Evolutionary conservation across 2,329 filamentous ascomycete genomes (phyloP), one percentile per base, ranked within the genome.

Genomic region (Lachnellula willkommii): DNA sequence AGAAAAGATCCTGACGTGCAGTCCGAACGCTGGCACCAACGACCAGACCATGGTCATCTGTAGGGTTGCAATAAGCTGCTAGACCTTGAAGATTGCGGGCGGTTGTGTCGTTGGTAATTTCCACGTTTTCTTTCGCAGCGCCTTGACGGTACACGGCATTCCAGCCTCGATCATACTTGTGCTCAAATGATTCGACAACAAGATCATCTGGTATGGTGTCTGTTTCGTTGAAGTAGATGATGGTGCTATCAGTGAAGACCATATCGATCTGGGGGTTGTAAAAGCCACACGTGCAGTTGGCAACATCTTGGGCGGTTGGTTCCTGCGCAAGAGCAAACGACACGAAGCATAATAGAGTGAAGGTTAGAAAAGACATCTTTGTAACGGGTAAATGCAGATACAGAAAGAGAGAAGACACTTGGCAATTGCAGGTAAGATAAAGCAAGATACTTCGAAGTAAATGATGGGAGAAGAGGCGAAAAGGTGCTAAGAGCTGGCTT

Each of bases 211-310:
- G 69, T 12, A 73, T 54, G 15, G 52, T 65, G 7, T 61, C 61
- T 2, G 75, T 75, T 57, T 79, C 77, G 60, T 79, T 79, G 70
- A 79, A 79, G 65, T 78, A 79, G 4, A 75, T 67, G 48, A 79
- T 75, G 26, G 76, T 70, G 7, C 73, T 73, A 46, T 79, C 76
- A 0, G 76, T 79, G 59, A 73, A 78, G 11, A 76, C 59, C 17
- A 70, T 61, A 8, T 69, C 62, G 2, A 71, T 72, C 7, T 62
- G 56, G 1, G 63, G 56, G 58, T 79, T 75, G 55, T 72, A 71
- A 56, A 74, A 79, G 12, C 77, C 77, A 60, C 77, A 79, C 26
- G 70, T 68, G 58, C 77, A 79, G 54, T 71, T 40, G 24, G 39
- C 50, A 39, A 48, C 50, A 50, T 57, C 51, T 32, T 53, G 40